Conservation (phyloP, 805 yeast genomes). For the Candida oleophila region DNA sequence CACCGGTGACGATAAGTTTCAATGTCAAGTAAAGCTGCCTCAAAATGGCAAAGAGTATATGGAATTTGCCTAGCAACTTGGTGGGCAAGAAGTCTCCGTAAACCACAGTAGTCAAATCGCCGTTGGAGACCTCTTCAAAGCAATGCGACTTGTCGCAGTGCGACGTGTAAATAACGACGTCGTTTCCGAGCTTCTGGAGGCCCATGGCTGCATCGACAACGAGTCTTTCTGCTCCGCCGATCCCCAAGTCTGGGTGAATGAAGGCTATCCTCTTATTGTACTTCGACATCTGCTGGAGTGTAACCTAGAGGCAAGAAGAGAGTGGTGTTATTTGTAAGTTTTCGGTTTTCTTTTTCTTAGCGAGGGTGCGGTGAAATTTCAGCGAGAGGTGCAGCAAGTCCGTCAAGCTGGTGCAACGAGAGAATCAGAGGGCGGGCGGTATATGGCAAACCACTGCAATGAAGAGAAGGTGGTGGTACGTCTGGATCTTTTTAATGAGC, state of each 20-base stretch:
- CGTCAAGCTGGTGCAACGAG: too few relatives aligned
- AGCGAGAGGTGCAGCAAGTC: too few relatives aligned
- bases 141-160: slow-evolving; percentile 87
- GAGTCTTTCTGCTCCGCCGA: slow-evolving; percentile 97
- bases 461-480: too few relatives aligned
- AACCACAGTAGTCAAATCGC: slow-evolving; percentile 60
- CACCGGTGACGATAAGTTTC: slow-evolving; percentile 46
- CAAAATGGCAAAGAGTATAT: slow-evolving; percentile 77
- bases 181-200: slow-evolving; percentile 63
- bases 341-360: too few relatives aligned
- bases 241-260: slow-evolving; percentile 94
- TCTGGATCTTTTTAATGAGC: too few relatives aligned
- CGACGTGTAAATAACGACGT: slow-evolving; percentile 75
- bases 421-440: too few relatives aligned
- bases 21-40: slow-evolving; percentile 72
- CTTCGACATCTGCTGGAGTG: too few relatives aligned
- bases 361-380: too few relatives aligned
- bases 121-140: slow-evolving; percentile 80
- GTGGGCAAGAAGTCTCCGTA: slow-evolving; percentile 86
- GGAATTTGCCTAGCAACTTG: slow-evolving; percentile 59
- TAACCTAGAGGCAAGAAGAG: too few relatives aligned
- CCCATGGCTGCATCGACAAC: slow-evolving; percentile 95
- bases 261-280: slow-evolving; percentile 61
- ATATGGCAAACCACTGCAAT: too few relatives aligned
- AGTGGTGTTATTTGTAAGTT: too few relatives aligned